Evolutionary conservation across 139 green algal species (phyloP), one percentile per base, ranked within the genome.

Genomic region (Chlamydomonas sphaeroides): DNA sequence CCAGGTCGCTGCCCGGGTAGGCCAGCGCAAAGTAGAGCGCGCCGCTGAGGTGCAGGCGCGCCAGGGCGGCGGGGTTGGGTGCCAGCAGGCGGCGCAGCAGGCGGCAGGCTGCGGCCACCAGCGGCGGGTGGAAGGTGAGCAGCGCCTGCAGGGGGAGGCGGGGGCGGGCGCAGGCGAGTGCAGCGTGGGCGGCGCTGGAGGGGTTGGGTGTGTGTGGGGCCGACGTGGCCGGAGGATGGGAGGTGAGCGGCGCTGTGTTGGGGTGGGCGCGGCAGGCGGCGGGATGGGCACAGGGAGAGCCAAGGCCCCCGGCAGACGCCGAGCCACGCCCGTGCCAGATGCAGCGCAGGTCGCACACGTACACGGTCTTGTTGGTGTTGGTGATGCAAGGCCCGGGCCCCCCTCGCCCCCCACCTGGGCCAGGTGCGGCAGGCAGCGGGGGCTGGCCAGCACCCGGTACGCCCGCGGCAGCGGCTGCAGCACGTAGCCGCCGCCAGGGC

Each of bases 1-100:
- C 41, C 53, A 98, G 86, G 88, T 99, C 97, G 80, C 85, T 94
- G 61, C 96, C 96, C 49, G 86, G 85, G 87, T 99, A 98, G 5
- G 94, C 90, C 30, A 99, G 88, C 0, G 82, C 86, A 68, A 98
- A 99, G 88, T 96, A 98, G 80, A 96, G 96, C 4, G 78, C 87
- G n/a, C 96, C 96, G 1, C 95, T 98, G 38, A 90, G 86, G 87
- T 98, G 97, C 62, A 99, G 90, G 35, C 87, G 79, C 3, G 85
- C 74, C 75, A 98, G 88, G 41, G 90, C 92, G 5, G 84, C 84
- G 20, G 65, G 48, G 82, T 94, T 92, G 86, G 95, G 88, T 11
- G 73, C 56, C 81, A 96, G 83, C n/a, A 96, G 83, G 0, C 39
- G 65, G 51, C 90, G 63, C 76, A 98, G 83, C 65, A 99, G 88